phyloP scores from a whole-genome alignment of 495 filamentous ascomycete species.

The Eremomyces bilateralis region DNA sequence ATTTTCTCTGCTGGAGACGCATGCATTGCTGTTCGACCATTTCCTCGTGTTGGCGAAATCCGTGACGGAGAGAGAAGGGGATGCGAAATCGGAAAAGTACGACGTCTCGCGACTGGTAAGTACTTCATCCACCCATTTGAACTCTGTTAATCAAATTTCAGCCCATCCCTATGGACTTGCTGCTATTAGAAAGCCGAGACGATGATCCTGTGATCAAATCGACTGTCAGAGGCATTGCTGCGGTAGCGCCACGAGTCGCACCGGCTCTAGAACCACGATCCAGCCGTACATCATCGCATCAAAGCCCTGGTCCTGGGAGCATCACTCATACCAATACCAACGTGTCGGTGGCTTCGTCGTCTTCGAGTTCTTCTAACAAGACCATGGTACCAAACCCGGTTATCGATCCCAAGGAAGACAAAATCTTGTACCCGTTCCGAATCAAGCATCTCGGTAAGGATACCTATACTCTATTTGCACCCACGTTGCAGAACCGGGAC shows the following conservation, averaged over 20 bases:
- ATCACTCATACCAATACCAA: slow-evolving; percentile 44
- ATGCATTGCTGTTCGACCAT: slow-evolving; percentile 87
- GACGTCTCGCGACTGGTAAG: slow-evolving; percentile 82
- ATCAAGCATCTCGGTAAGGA: slow-evolving; percentile 93
- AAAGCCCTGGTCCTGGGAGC: slow-evolving; percentile 30
- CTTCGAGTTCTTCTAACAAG: slow-evolving; percentile 21
- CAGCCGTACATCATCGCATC: slow-evolving; percentile 28
- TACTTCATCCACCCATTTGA: slow-evolving; percentile 1
- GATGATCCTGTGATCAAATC: slow-evolving; percentile 82
- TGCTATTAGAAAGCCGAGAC: slow-evolving; percentile 74
- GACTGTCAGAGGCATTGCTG: slow-evolving; percentile 51
- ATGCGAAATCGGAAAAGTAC: slow-evolving; percentile 57
- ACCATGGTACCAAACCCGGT: slow-evolving; percentile 25
- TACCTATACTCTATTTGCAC: slow-evolving; percentile 70
- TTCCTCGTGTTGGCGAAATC: slow-evolving; percentile 86
- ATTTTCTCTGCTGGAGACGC: slow-evolving; percentile 78
- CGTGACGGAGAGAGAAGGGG: slow-evolving; percentile 39
- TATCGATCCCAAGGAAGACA: slow-evolving; percentile 39
- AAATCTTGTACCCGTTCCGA: slow-evolving; percentile 78
- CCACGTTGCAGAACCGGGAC: slow-evolving; percentile 43
- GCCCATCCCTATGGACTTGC: slow-evolving; percentile 92
- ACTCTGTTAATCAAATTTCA: slow-evolving; percentile 10
- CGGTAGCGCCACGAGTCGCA: slow-evolving; percentile 12
- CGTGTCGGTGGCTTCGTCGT: slow-evolving; percentile 27
- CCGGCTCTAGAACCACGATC: slow-evolving; percentile 18